Conservation (phyloP, 805 yeast species). For the Monosporozyma servazzii region DNA sequence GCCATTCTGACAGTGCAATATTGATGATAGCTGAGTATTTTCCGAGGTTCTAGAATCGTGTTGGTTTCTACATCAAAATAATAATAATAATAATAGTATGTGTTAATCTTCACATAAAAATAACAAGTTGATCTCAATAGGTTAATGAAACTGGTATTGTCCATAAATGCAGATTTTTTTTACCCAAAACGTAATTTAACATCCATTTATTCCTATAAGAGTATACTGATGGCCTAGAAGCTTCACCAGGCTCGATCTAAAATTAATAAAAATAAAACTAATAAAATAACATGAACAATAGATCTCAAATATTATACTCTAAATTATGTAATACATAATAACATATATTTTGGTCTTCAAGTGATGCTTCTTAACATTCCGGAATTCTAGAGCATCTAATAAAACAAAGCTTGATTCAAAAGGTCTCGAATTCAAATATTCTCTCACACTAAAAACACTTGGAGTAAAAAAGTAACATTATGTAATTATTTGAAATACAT, state of each 20-base stretch:
- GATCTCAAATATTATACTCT: no score
- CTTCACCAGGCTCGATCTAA: not conserved
- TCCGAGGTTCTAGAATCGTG: not conserved
- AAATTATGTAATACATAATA: no score
- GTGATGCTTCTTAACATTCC: no score
- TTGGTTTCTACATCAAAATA: not conserved
- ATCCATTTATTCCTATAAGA: not conserved
- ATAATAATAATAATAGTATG: no score
- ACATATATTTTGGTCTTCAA: no score
- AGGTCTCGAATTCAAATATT: no score
- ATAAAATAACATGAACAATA: no score
- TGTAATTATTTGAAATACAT: not conserved
- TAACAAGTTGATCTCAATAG: not conserved
- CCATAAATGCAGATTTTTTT: not conserved
- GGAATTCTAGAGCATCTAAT: no score
- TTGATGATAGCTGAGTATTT: not conserved
- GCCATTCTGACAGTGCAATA: no score
- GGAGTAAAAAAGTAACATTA: not conserved
- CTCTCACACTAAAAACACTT: no score
- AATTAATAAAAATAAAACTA: no score
- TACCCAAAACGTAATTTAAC: not conserved
- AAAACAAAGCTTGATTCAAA: no score
- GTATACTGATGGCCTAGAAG: not conserved
- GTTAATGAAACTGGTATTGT: not conserved
- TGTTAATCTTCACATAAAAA: not conserved